Percentiles rank a stretch among this genome's conserved stretches.
Conservation (phyloP, 129 eudicot species). For the Gnaphalium uliginosum region DNA sequence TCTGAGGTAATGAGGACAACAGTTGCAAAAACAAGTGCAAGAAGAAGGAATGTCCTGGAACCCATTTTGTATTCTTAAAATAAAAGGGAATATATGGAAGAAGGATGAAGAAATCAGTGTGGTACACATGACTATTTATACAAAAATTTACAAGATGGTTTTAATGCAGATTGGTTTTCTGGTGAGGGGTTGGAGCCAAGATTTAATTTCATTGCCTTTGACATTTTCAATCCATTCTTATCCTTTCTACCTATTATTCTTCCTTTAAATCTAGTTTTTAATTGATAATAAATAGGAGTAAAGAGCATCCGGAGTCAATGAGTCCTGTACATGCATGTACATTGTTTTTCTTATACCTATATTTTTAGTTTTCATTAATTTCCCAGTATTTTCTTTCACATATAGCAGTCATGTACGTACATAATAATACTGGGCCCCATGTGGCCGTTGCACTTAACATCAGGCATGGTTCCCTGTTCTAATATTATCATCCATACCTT, state of each 20-base stretch:
- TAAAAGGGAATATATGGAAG: neutral
- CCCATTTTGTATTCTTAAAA: constrained; percentile 16
- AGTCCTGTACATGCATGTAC: neutral
- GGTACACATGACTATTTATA: constrained; percentile 26
- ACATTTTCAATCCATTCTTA: constrained; percentile 12
- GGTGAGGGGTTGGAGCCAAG: constrained; percentile 8
- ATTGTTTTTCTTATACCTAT: neutral
- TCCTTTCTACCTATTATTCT: neutral
- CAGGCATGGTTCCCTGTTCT: constrained; percentile 15
- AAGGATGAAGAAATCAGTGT: constrained; percentile 17
- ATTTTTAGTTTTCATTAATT: too few species aligned
- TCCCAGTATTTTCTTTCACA: neutral
- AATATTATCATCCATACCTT: constrained; percentile 19
- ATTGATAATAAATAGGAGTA: neutral
- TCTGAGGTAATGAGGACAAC: constrained; percentile 36
- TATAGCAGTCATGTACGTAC: too few species aligned
- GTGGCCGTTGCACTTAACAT: constrained; percentile 15
- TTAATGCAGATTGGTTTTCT: constrained; percentile 28
- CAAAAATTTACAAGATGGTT: neutral
- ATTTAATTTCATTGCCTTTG: constrained; percentile 12
- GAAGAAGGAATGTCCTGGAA: constrained; percentile 31
- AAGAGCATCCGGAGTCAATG: neutral
- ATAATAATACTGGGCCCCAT: neutral
- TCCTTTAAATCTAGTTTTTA: too few species aligned
- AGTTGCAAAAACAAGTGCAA: constrained; percentile 28